Evolutionary conservation across 2,329 filamentous ascomycete species (phyloP).

Genomic region (Diaporthe sp.): DNA sequence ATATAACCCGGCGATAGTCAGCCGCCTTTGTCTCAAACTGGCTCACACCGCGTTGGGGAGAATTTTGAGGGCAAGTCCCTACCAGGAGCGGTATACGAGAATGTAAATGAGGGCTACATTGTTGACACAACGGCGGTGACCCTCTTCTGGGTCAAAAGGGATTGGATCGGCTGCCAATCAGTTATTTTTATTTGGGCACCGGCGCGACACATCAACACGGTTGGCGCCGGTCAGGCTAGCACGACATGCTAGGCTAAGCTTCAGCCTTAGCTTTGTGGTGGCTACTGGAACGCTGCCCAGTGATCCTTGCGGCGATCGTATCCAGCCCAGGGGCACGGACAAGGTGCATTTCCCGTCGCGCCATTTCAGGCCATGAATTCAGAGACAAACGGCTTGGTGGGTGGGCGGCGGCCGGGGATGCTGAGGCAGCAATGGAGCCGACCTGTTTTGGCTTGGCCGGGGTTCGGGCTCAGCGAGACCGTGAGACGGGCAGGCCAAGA

Average conservation of each 20-base stretch:
- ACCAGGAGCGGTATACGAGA: constrained; percentile 14
- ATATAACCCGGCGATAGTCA: constrained; percentile 19
- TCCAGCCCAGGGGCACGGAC: constrained; percentile 2
- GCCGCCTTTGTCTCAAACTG: constrained; percentile 21
- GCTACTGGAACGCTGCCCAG: not conserved
- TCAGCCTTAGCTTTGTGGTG: constrained; percentile 27
- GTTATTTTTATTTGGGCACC: not conserved
- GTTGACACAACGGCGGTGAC: constrained; percentile 1
- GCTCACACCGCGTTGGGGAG: not conserved
- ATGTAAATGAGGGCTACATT: constrained; percentile 11
- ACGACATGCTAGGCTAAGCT: constrained; percentile 17
- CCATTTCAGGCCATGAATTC: not conserved
- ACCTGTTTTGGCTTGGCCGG: constrained; percentile 4
- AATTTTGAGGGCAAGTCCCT: not conserved
- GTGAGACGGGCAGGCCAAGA: constrained; percentile 1
- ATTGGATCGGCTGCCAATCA: constrained; percentile 26
- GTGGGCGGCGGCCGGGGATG: constrained; percentile 2
- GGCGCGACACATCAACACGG: constrained; percentile 12
- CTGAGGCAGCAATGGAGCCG: constrained; percentile 1
- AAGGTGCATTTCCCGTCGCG: not conserved
- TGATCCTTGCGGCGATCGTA: constrained; percentile 27
- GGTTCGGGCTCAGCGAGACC: not conserved
- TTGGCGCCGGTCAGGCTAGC: not conserved
- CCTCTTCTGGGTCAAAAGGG: not conserved
- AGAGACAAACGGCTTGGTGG: not conserved